Base-by-base conservation (phyloP, 2,329 filamentous ascomycete species). In the Penicillium sp. region DNA sequence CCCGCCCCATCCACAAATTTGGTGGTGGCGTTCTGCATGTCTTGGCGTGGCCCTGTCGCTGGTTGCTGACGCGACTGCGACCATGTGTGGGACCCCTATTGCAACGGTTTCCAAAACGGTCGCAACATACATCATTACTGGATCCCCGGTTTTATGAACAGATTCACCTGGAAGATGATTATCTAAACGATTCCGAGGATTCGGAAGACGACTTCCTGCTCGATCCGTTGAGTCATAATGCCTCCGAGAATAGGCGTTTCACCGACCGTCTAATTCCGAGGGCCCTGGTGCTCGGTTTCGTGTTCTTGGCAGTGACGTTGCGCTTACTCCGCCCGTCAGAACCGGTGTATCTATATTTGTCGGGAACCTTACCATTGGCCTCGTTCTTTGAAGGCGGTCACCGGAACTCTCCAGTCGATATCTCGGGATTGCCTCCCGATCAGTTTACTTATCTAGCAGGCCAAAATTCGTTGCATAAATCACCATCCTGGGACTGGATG, bases 21-120 rank as follows among this genome's bases (percentile, higher is more conserved):
- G 56, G 61, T 0, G 69, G 67, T n/a, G 66, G 60, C 2, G 64
- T 72, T 18, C 46, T 72, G 15, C 57, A 65, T 47, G 53, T 58
- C 27, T 45, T 58, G 46, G 56, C 50, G 20, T 53, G 53, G 56
- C 56, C 56, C 12, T 35, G 53, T 8, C 56, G 42, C 8, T 58
- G 33, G 50, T 8, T 55, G 12, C 18, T 41, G 1, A 20, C 27
- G 15, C 56, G 49, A 15, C 11, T 58, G 45, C 50, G 33, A 27
- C 41, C 49, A 11, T 49, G 35, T 26, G 22, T 55, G 4, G 27
- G 26, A 6, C 53, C 42, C 14, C 18, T 46, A 18, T 6, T 49
- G 12, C 20, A 25, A 14, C 45, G 53, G 15, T 23, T 57, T 4
- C 48, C 37, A 18, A 29, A 49, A 15, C 55, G 53, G 33, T 31